Percentiles rank a stretch among this genome's conserved stretches.
Conservation (phyloP, 495 filamentous ascomycete genomes). For the Daldinia childiae region DNA sequence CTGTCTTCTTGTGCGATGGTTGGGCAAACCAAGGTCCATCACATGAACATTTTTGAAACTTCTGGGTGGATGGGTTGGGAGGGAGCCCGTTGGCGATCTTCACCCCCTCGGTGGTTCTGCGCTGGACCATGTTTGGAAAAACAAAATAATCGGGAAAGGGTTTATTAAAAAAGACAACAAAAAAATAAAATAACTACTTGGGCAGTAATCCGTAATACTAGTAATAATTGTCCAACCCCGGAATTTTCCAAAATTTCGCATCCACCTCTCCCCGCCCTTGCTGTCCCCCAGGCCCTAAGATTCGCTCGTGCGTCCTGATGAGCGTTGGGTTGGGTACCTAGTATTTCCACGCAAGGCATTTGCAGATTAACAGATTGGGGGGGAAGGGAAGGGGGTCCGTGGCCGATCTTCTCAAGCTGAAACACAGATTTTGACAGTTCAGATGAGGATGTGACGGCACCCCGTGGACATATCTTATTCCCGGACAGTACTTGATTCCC, state of each 20-base stretch:
- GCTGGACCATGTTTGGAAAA: not conserved
- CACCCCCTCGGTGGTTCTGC: not conserved
- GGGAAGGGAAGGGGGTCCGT: slow-evolving; percentile 8
- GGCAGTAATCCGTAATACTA: not conserved
- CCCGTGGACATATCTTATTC: slow-evolving; percentile 5
- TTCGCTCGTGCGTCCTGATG: slow-evolving; percentile 19
- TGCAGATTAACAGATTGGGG: slow-evolving; percentile 19
- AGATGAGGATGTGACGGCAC: slow-evolving; percentile 23
- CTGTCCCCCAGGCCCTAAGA: slow-evolving; percentile 14
- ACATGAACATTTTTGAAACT: slow-evolving; percentile 2
- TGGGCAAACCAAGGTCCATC: not conserved
- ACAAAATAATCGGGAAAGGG: not conserved
- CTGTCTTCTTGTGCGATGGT: not conserved
- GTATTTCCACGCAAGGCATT: slow-evolving; percentile 28
- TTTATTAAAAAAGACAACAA: not conserved
- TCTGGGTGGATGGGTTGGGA: slow-evolving; percentile 3
- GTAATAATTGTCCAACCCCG: not conserved
- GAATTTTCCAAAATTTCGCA: slow-evolving; percentile 2
- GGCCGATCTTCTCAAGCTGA: slow-evolving; percentile 37
- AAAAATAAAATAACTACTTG: not conserved
- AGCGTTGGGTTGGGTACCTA: slow-evolving; percentile 28
- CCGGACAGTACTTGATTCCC: not conserved
- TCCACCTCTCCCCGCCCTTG: slow-evolving; percentile 9
- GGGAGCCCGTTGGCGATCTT: not conserved
- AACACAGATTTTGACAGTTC: slow-evolving; percentile 35